Conservation (phyloP, 805 yeast species). For the Huiozyma naganishii region DNA sequence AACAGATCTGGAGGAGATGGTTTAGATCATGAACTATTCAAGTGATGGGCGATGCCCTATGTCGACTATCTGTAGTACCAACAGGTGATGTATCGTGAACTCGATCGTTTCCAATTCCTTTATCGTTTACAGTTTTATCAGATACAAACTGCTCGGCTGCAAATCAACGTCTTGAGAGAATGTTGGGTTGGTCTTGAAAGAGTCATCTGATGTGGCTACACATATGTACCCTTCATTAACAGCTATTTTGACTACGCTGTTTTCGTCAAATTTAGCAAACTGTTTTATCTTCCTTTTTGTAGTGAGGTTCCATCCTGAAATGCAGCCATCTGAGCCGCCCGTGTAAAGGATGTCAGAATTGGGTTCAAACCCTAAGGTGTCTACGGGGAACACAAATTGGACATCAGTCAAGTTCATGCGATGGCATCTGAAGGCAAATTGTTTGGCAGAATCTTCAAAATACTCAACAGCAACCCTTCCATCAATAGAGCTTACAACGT, state of each 20-base stretch:
- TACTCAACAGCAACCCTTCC: constrained; percentile 73
- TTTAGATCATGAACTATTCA: too few relatives aligned
- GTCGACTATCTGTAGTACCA: too few relatives aligned
- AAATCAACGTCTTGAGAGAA: constrained; percentile 11
- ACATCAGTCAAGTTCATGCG: constrained; percentile 36
- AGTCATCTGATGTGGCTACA: constrained; percentile 41
- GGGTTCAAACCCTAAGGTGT: constrained; percentile 70
- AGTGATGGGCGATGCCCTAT: too few relatives aligned
- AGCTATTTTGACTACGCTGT: constrained; percentile 35
- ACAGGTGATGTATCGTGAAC: too few relatives aligned
- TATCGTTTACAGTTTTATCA: constrained; percentile 2
- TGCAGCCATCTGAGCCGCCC: constrained; percentile 85
- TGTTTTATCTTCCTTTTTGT: constrained; percentile 69
- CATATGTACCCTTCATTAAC: constrained; percentile 25
- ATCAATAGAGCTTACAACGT: constrained; percentile 64
- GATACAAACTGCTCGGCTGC: constrained; percentile 19
- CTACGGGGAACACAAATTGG: constrained; percentile 65
- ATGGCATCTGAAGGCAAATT: constrained; percentile 79
- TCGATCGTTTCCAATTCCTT: too few relatives aligned
- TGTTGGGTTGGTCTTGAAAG: constrained; percentile 32
- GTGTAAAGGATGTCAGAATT: constrained; percentile 68
- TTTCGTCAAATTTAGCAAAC: constrained; percentile 40
- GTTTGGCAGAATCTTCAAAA: constrained; percentile 36
- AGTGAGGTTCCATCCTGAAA: constrained; percentile 83
- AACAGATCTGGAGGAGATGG: neutral